Percentiles rank a stretch among this genome's conserved stretches.
These are phyloP conservation scores for Eremothecium sinecaudum DNA, from an alignment of 1,139 yeast species.

Conservation along the genomic window DNA sequence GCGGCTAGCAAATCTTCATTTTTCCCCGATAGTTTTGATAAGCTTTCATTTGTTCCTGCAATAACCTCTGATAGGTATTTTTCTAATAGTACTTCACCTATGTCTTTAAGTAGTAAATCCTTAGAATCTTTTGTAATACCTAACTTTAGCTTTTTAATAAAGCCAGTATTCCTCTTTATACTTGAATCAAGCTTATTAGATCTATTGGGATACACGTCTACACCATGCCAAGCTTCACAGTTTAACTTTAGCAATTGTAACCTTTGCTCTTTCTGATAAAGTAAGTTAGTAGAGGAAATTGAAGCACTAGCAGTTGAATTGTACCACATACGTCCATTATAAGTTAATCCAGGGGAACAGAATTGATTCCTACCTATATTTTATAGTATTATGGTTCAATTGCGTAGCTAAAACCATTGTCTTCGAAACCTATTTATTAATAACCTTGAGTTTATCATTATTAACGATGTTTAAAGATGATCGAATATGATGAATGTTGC, in stretches of 20 bases:
- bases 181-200: conserved; percentile 55
- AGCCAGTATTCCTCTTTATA: conserved; percentile 74
- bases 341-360: too few species aligned
- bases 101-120: conserved; percentile 46
- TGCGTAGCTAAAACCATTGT: neutral
- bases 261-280: conserved; percentile 29
- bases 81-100: conserved; percentile 53
- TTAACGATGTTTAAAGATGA: too few species aligned
- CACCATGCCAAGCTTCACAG: conserved; percentile 47
- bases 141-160: conserved; percentile 59
- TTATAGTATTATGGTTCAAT: neutral
- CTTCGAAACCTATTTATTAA: too few species aligned
- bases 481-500: too few species aligned
- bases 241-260: conserved; percentile 38
- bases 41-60: conserved; percentile 54
- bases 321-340: too few species aligned
- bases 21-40: conserved; percentile 42
- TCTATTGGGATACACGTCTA: conserved; percentile 21
- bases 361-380: too few species aligned
- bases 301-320: too few species aligned
- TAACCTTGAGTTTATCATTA: too few species aligned
- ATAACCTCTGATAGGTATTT: conserved; percentile 71
- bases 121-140: conserved; percentile 45
- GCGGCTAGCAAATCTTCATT: conserved; percentile 55
- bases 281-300: neutral